Evolutionary conservation across 805 yeast genomes (phyloP), one percentile per base, ranked within the genome.

Genomic region (Suhomyces sp.): DNA sequence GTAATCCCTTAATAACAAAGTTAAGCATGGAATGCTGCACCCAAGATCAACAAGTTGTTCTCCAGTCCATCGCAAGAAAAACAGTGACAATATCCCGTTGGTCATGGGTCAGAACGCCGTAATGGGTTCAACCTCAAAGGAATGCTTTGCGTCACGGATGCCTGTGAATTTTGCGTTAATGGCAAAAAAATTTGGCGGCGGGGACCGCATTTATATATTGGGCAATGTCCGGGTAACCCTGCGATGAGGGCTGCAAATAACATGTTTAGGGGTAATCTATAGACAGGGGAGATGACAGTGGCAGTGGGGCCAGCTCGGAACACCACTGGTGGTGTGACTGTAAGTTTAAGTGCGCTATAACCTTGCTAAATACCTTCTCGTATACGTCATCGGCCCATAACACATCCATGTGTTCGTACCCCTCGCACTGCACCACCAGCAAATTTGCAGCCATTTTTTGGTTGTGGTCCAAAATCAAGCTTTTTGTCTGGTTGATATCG

Each of bases 21-120:
- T 67, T 70, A 68, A 81, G 73, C 73, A 81, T 80, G 85, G 76
- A 74, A 69, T 75, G 81, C 83, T 80, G 87, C 87, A 83, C 88
- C 88, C 88, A 78, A 83, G 88, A 83, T 76, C 81, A 71, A 72
- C 80, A 65, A 68, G 62, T 69, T 37, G 74, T 59, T 83, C 86
- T 83, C 82, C 87, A 81, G 85, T 75, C 79, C 85, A 78, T 67
- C 73, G 59, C 56, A 54, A 72, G 59, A 60, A 68, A 66, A 65
- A 70, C 67, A 71, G 75, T 78, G 78, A 76, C 84, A 68, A 73
- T 81, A 77, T 75, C 73, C 81, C 79, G 62, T 68, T 74, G 74
- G 85, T 83, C 87, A 83, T 83, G 87, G 87, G 87, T 73, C 86
- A 72, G 79, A 76, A 76, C 81, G 81, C 82, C 84, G 70, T 71